Evolutionary conservation across 2,329 filamentous ascomycete genomes (phyloP).

Genomic region (Neopestalotiopsis clavispora): DNA sequence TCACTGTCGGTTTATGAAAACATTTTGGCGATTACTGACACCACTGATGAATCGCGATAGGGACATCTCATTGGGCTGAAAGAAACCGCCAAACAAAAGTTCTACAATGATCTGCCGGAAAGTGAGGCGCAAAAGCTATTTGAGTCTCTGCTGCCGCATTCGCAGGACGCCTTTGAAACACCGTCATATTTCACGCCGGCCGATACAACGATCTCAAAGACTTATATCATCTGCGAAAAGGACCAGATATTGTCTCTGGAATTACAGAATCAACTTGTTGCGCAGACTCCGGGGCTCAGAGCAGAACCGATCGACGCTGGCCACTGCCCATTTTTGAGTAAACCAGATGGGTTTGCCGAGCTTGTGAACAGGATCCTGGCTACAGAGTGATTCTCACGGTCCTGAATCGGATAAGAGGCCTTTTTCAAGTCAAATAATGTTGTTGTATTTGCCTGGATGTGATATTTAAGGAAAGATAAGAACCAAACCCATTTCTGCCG

Average conservation of each 20-base stretch:
- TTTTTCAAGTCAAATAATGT: no score
- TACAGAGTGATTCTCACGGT: not conserved
- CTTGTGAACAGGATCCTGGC: not conserved
- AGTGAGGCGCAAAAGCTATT: conserved; percentile 20
- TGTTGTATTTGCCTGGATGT: no score
- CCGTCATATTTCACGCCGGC: conserved; percentile 20
- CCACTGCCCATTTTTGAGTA: conserved; percentile 13
- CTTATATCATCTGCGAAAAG: not conserved
- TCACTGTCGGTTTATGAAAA: no score
- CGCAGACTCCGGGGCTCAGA: not conserved
- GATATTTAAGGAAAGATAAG: no score
- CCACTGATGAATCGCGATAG: no score
- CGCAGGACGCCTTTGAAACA: conserved; percentile 25
- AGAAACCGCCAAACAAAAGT: not conserved
- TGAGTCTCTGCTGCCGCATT: conserved; percentile 19
- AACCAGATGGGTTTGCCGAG: conserved; percentile 6
- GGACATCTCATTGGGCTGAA: no score
- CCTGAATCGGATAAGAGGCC: no score
- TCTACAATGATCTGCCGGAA: conserved; percentile 23
- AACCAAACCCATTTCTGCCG: no score
- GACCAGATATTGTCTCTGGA: no score
- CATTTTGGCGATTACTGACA: no score
- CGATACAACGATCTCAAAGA: conserved; percentile 22
- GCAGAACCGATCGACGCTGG: not conserved
- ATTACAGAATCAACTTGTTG: conserved; percentile 8